Percentiles rank a stretch among this genome's conserved stretches.
Evolutionary conservation across 2,329 filamentous ascomycete genomes (phyloP).

Genomic region (Cadophora malorum): DNA sequence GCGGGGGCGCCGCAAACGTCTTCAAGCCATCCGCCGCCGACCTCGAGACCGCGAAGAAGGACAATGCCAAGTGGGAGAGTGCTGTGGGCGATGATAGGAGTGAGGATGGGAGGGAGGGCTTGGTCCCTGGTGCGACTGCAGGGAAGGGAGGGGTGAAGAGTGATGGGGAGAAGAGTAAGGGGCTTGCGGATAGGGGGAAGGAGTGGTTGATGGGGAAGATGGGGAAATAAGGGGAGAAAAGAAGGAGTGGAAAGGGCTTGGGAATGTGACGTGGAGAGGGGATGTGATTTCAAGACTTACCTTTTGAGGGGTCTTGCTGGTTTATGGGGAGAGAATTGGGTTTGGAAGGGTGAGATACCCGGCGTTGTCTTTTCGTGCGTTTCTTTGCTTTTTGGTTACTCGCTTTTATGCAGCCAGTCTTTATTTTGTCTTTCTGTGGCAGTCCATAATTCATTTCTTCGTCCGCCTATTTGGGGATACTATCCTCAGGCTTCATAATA

Average conservation of each 20-base stretch:
- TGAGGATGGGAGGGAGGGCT: conserved; percentile 18
- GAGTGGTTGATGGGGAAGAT: conserved; percentile 53
- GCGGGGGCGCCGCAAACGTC: conserved; percentile 78
- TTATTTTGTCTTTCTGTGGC: too few relatives aligned
- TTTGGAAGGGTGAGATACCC: conserved; percentile 2
- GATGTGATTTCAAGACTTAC: too few relatives aligned
- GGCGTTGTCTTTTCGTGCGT: neutral
- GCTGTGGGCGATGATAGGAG: conserved; percentile 39
- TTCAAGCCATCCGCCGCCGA: conserved; percentile 54
- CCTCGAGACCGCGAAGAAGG: conserved; percentile 41
- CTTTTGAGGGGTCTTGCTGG: neutral
- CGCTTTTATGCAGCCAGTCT: too few relatives aligned
- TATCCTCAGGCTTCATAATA: too few relatives aligned
- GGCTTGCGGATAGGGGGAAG: conserved; percentile 60
- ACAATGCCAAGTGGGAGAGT: conserved; percentile 41
- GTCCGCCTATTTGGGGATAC: too few relatives aligned
- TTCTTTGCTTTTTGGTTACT: neutral
- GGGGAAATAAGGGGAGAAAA: conserved; percentile 35
- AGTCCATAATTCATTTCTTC: too few relatives aligned
- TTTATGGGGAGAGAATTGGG: neutral
- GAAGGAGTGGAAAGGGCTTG: neutral
- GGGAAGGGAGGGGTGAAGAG: neutral
- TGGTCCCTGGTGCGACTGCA: neutral
- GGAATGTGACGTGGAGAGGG: neutral
- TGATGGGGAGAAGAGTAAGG: conserved; percentile 42